phyloP scores from a whole-genome alignment of 345 rosid species.

The Gynandropsis gynandra region DNA sequence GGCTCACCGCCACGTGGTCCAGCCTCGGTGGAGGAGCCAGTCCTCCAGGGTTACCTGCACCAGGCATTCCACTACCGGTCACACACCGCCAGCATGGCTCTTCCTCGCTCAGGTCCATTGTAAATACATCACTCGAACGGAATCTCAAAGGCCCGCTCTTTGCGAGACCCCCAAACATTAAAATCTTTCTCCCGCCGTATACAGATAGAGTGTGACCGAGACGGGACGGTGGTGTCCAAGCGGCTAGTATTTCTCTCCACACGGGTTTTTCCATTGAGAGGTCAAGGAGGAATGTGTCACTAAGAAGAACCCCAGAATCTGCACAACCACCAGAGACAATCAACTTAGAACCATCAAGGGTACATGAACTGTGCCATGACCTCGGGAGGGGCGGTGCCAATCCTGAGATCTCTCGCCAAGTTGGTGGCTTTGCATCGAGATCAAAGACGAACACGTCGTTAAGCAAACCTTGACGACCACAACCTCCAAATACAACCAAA shows the following conservation, averaged over 20 bases:
- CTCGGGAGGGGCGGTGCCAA: constrained; percentile 84
- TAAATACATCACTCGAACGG: constrained; percentile 82
- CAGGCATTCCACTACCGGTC: constrained; percentile 78
- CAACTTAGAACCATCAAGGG: constrained; percentile 82
- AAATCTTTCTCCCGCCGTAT: constrained; percentile 74
- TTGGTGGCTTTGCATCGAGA: constrained; percentile 78
- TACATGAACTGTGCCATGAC: constrained; percentile 95
- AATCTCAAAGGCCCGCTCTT: constrained; percentile 81
- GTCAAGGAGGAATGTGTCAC: constrained; percentile 83
- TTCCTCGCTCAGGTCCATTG: constrained; percentile 83
- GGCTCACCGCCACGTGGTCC: constrained; percentile 80
- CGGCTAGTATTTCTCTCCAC: constrained; percentile 83
- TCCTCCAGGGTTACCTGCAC: constrained; percentile 83
- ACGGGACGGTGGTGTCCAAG: constrained; percentile 90
- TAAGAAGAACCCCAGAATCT: constrained; percentile 81
- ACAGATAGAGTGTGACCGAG: constrained; percentile 75
- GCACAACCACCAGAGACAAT: constrained; percentile 92
- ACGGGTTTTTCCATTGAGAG: constrained; percentile 79
- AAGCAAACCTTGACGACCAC: constrained; percentile 79
- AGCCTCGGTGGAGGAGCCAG: constrained; percentile 86
- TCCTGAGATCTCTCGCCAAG: constrained; percentile 86
- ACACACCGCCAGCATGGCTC: constrained; percentile 84
- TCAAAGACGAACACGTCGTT: constrained; percentile 79
- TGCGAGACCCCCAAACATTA: constrained; percentile 88
- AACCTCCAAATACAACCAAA: constrained; percentile 84